A percentile compares a stretch with the other conserved stretches of the same genome.
These are phyloP conservation scores for Ogataea degrootiae DNA, from an alignment of 805 yeast genomes.

Conservation along the genomic window DNA sequence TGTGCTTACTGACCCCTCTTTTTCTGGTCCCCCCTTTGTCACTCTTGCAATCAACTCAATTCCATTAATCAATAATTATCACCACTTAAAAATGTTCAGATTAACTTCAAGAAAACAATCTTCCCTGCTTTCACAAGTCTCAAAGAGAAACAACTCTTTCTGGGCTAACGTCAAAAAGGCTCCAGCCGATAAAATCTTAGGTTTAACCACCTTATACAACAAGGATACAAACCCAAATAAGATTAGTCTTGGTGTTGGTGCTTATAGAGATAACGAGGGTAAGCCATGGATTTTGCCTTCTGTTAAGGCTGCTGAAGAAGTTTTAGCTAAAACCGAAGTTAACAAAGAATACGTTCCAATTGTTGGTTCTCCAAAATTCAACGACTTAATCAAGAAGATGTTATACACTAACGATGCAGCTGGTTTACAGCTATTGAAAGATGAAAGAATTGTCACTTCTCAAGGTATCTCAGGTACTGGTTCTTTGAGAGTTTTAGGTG, in stretches of 20 bases:
- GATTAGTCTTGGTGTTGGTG: constrained; percentile 73
- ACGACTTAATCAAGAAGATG: constrained; percentile 60
- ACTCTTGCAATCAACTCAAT: not conserved
- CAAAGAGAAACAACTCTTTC: constrained; percentile 22
- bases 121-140: constrained; percentile 6
- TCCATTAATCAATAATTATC: not conserved
- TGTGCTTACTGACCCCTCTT: too few species aligned
- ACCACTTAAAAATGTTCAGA: constrained; percentile 15
- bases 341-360: constrained; percentile 89
- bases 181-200: constrained; percentile 84
- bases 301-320: constrained; percentile 60
- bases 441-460: constrained; percentile 68
- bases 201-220: constrained; percentile 70
- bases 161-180: constrained; percentile 37
- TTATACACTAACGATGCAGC: constrained; percentile 62
- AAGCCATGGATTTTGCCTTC: constrained; percentile 85
- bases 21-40: not conserved
- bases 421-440: constrained; percentile 51
- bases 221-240: constrained; percentile 56
- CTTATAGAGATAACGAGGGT: constrained; percentile 88
- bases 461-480: constrained; percentile 97
- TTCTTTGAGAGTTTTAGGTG: constrained; percentile 80
- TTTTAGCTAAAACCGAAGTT: constrained; percentile 40
- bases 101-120: constrained; percentile 8
- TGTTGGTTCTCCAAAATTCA: constrained; percentile 68